Percentiles rank a stretch among this genome's conserved stretches.
Conservation (phyloP, 352 stramenopile species). For the Bremia lactucae region DNA sequence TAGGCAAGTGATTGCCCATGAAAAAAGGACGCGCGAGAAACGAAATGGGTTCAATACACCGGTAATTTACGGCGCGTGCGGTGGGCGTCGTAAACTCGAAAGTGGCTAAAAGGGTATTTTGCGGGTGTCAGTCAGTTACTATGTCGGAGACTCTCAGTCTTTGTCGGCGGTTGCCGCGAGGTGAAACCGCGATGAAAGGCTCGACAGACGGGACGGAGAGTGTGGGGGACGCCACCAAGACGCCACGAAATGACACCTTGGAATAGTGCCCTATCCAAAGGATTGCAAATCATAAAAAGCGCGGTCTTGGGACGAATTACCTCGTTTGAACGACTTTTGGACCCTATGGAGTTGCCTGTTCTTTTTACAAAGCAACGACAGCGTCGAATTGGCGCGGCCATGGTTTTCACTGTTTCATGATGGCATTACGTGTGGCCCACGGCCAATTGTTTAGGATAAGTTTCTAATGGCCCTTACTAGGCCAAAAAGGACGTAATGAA, state of each 20-base stretch:
- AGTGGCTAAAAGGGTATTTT: constrained; percentile 6
- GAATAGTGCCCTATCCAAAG: constrained; percentile 1
- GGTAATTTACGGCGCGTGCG: constrained; percentile 1
- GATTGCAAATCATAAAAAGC: neutral
- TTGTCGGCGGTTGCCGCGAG: neutral
- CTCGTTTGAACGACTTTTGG: neutral
- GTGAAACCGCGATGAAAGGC: constrained; percentile 21
- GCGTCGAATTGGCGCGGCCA: neutral
- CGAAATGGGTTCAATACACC: too few relatives aligned
- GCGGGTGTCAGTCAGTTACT: constrained; percentile 4
- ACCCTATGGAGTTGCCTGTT: too few relatives aligned
- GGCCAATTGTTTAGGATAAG: neutral
- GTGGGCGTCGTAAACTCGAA: constrained; percentile 9
- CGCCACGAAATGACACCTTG: constrained; percentile 16
- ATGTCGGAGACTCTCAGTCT: constrained; percentile 14
- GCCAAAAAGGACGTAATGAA: neutral
- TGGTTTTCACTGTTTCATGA: constrained; percentile 4
- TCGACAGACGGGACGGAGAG: constrained; percentile 11
- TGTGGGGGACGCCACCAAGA: constrained; percentile 16
- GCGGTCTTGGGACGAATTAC: neutral
- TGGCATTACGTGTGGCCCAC: neutral
- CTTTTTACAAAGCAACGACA: too few relatives aligned
- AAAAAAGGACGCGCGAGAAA: neutral
- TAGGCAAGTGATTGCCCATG: constrained; percentile 23
- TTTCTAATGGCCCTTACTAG: too few relatives aligned